Evolutionary conservation across 805 yeast species (phyloP).

Genomic region (Zygotorulaspora florentina): DNA sequence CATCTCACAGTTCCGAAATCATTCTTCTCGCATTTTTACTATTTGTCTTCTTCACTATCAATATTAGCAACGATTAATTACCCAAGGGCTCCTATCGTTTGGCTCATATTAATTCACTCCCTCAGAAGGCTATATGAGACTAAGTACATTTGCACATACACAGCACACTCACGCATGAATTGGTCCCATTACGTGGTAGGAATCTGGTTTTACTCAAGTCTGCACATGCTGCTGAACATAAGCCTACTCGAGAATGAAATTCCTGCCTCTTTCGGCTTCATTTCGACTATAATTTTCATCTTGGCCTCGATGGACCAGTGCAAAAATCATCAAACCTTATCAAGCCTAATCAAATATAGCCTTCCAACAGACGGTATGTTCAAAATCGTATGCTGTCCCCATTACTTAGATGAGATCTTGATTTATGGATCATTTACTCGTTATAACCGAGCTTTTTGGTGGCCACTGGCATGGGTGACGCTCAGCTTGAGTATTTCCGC

Average conservation of each 20-base stretch:
- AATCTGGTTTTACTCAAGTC: slow-evolving; percentile 49
- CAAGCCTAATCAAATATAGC: slow-evolving; percentile 50
- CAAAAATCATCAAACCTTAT: slow-evolving; percentile 46
- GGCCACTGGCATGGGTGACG: slow-evolving; percentile 33
- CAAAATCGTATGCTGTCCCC: slow-evolving; percentile 54
- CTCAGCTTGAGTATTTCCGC: slow-evolving; percentile 55
- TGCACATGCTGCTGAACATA: slow-evolving; percentile 40
- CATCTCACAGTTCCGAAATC: slow-evolving; percentile 54
- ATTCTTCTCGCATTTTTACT: slow-evolving; percentile 61
- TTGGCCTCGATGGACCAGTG: slow-evolving; percentile 32
- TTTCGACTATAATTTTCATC: slow-evolving; percentile 22
- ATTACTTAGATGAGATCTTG: slow-evolving; percentile 61
- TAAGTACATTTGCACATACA: slow-evolving; percentile 44
- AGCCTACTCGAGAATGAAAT: slow-evolving; percentile 24
- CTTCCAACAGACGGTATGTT: slow-evolving; percentile 52
- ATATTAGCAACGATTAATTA: slow-evolving; percentile 15
- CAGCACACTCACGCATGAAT: slow-evolving; percentile 51
- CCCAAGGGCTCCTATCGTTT: slow-evolving; percentile 17
- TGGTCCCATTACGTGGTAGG: slow-evolving; percentile 66
- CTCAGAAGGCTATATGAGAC: slow-evolving; percentile 55
- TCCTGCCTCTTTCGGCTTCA: slow-evolving; percentile 10
- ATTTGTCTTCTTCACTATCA: slow-evolving; percentile 39
- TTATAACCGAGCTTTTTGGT: slow-evolving; percentile 18
- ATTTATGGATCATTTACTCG: slow-evolving; percentile 42
- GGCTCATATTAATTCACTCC: slow-evolving; percentile 46